Base-by-base conservation (phyloP, 225 moss, liverwort and hornwort genomes). In the Rhytidiadelphus loreus region DNA sequence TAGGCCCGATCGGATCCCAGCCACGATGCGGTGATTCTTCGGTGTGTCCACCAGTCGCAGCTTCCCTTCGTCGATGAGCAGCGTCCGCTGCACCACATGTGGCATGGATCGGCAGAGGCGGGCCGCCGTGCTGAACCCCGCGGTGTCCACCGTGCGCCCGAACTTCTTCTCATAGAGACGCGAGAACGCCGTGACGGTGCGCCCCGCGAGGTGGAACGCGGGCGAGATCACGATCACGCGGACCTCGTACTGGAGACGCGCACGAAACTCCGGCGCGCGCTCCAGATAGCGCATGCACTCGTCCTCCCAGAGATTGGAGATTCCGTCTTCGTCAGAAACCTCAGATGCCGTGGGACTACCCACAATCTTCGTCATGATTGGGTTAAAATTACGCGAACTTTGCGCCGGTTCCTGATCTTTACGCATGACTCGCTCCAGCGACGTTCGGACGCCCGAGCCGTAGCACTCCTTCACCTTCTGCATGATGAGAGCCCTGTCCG, bases 51-150 rank as follows among this genome's bases (percentile, higher is more conserved):
- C 98, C 22, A 98, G 61, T 21, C 74, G 58, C 43, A 98, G 87
- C 85, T 92, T 95, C 26, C 95, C 95, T 77, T 92, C 90, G 64
- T 95, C 92, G 77, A 90, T 92, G n/a, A 94, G 64, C 20, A 89
- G 82, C 48, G 87, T 81, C 69, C 94, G 93, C 87, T 96, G 91
- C 53, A 98, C 90, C 28, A 98, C 90, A 92, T 96, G 89, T 29
- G 95, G 96, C 95, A 98, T 98, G 57, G 95, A 96, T 64, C 94
- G 88, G 84, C 96, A 98, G 17, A 98, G 91, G 24, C 95, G 93
- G 30, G 90, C 93, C 41, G 90, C 91, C 61, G 91, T 91, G 87
- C 92, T 94, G 79, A 98, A 96, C 41, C 96, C 94, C 60, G 89
- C 86, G 18, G 63, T 70, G 37, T 95, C 90, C 73, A 95, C 86